Evolutionary conservation across 1,139 yeast species (phyloP).

Genomic region (Sugiyamaella neomexicana): DNA sequence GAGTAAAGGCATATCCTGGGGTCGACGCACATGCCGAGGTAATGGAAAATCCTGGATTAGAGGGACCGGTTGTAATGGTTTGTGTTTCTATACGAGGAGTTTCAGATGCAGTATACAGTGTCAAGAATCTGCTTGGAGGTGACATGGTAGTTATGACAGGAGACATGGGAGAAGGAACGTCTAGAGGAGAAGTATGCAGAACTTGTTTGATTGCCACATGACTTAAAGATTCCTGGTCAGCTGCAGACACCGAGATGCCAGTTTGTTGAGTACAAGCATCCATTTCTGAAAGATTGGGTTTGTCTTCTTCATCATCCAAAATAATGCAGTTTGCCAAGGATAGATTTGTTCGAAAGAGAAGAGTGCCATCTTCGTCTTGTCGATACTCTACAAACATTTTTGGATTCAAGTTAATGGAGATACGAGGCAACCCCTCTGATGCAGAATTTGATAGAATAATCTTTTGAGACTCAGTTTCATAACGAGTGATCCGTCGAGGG

Average conservation of each 20-base stretch:
- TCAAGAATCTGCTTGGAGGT: neutral
- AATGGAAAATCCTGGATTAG: neutral
- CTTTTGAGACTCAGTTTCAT: neutral
- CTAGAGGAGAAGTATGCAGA: neutral
- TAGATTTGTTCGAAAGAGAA: neutral
- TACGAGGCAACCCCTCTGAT: neutral
- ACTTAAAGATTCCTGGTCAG: neutral
- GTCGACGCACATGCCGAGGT: neutral
- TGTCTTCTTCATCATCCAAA: neutral
- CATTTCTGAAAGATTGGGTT: neutral
- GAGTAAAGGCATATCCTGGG: slow-evolving; percentile 1
- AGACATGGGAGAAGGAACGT: neutral
- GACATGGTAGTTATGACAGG: neutral
- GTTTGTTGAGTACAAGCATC: neutral
- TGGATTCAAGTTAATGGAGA: neutral
- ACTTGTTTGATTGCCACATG: neutral
- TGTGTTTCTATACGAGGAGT: slow-evolving; percentile 1
- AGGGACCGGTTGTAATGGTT: neutral
- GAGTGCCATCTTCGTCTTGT: neutral
- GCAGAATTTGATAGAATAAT: neutral
- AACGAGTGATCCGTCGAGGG: neutral
- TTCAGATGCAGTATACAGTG: neutral
- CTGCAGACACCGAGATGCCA: neutral
- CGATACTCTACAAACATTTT: slow-evolving; percentile 8
- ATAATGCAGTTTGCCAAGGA: neutral